Evolutionary conservation across 805 yeast genomes (phyloP), one percentile per base, ranked within the genome.

Genomic region (Candida incommunis): DNA sequence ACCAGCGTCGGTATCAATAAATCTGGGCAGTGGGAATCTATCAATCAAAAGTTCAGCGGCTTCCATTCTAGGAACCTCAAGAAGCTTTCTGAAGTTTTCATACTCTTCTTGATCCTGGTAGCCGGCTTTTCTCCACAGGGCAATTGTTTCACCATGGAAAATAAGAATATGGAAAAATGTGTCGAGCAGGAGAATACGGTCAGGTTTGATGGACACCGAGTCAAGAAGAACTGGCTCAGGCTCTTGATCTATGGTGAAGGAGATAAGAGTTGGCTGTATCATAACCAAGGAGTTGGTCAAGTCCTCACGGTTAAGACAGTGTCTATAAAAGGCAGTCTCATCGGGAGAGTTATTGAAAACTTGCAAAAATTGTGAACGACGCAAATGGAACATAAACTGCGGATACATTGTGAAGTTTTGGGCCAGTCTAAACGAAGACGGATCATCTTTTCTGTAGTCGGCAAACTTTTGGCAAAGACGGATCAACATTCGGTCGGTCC

Each of bases 271-370:
- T 46, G 99, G 99, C 68, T 92, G 98, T 52, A 92, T 90, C 96
- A 92, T 92, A 50, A 88, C 84, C 60, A 92, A 70, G 16, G 96
- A 83, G 67, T 90, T 92, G 51, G 82, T 81, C 40, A 90, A 82
- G 61, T 92, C 96, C 59, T 92, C 96, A 52, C 90, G 79, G 60
- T 83, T 74, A 60, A 92, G 75, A 16, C 86, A 80, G 63, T 92
- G 98, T 62, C 96, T 79, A 66, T 90, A 86, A 65, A 88, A 92
- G 31, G 96, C 95, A 40, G 97, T 87, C 69, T 92, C 99, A 69
- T 92, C 99, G 1, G 98, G 98, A 3, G 98, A 92, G 65, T 88
- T 88, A 67, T 92, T 92, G 72, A 92, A 92, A 41, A 90, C 95
- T 63, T 86, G 94, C 62, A 92, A 69, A 63, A 92, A 88, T 65